These are phyloP conservation scores for Colletotrichum sp. DNA, from an alignment of 2,329 filamentous ascomycete genomes.

Conservation along the genomic window DNA sequence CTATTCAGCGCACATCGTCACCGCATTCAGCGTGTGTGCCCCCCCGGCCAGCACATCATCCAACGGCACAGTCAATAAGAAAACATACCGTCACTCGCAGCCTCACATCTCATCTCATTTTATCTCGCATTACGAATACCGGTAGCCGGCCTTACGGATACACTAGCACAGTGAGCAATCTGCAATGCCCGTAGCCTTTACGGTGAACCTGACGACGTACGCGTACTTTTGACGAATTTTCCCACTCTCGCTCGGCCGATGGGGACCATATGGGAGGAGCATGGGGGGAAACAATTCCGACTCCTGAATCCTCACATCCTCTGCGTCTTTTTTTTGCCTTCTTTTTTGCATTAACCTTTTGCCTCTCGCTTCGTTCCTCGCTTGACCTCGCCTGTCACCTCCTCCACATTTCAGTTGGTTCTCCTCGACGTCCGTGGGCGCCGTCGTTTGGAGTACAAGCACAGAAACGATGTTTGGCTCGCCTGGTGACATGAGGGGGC, in stretches of 20 bases:
- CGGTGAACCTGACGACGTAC: not conserved
- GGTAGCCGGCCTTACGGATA: not conserved
- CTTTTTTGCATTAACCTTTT: not conserved
- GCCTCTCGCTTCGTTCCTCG: not conserved
- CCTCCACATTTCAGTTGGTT: slow-evolving; percentile 4
- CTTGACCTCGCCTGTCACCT: not conserved
- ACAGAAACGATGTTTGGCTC: not conserved
- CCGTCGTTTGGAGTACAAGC: slow-evolving; percentile 9
- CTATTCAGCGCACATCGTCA: not conserved
- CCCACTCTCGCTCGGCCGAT: not conserved
- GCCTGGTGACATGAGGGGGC: not conserved
- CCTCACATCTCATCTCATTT: not conserved
- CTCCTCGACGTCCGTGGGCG: not conserved
- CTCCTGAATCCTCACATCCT: not conserved
- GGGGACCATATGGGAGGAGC: not conserved
- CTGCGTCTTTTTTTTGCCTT: not conserved
- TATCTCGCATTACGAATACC: not conserved
- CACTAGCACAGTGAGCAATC: not conserved
- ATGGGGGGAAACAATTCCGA: not conserved
- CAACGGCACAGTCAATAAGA: not conserved
- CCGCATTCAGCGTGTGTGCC: not conserved
- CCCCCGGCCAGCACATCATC: not conserved
- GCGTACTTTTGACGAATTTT: not conserved
- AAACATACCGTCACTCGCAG: not conserved
- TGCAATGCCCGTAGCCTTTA: not conserved